Conservation (phyloP, 768 basidiomycete genomes). For the Suillus weaverae region DNA sequence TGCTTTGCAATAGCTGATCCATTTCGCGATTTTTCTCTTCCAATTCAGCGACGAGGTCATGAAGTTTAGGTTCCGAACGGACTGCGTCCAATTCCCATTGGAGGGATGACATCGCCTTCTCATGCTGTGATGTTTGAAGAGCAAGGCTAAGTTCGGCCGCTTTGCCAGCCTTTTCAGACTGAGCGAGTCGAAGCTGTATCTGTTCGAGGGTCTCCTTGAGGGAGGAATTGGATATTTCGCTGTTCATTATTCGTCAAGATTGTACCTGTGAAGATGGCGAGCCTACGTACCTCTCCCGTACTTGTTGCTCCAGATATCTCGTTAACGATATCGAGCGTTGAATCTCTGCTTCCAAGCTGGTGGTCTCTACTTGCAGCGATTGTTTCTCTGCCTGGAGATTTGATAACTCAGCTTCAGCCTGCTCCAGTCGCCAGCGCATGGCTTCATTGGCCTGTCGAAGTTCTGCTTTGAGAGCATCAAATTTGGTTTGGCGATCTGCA, state of each 20-base stretch:
- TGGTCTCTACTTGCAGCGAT: constrained; percentile 53
- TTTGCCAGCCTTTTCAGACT: constrained; percentile 57
- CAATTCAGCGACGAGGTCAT: constrained; percentile 55
- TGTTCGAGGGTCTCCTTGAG: constrained; percentile 43
- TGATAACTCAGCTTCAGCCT: constrained; percentile 37
- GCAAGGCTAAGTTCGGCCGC: constrained; percentile 66
- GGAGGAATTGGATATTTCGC: constrained; percentile 45
- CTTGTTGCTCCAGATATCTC: constrained; percentile 62
- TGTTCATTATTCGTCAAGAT: constrained; percentile 25
- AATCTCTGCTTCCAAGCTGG: constrained; percentile 60
- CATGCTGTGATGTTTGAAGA: constrained; percentile 64
- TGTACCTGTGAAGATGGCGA: constrained; percentile 3
- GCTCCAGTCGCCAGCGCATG: constrained; percentile 42
- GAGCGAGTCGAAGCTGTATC: constrained; percentile 45
- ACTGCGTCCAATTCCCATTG: constrained; percentile 56
- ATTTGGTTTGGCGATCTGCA: constrained; percentile 27
- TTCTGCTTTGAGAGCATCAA: constrained; percentile 35
- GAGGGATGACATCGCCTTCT: constrained; percentile 59
- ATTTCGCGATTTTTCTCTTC: constrained; percentile 73
- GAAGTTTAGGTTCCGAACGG: constrained; percentile 54
- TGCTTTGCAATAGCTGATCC: constrained; percentile 67
- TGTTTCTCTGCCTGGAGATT: constrained; percentile 50
- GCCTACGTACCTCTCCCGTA: constrained; percentile 56
- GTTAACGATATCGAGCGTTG: constrained; percentile 62
- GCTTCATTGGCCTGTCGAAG: constrained; percentile 38